phyloP scores from a whole-genome alignment of 352 stramenopile genomes.

The Globisporangium nunn region DNA sequence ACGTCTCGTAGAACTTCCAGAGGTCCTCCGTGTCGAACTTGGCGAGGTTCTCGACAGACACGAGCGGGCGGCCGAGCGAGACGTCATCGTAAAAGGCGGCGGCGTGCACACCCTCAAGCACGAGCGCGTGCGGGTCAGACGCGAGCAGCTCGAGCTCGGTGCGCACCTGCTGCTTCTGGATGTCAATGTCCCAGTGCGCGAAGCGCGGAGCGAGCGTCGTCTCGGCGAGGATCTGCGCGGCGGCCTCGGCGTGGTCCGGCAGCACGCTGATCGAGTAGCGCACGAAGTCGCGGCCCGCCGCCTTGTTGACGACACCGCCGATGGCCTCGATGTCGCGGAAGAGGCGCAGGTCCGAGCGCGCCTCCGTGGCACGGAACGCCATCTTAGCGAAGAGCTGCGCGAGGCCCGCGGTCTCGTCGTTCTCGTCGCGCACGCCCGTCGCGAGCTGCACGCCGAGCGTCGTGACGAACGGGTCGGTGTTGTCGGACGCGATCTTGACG shows the following conservation, averaged over 20 bases:
- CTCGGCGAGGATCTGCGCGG: slow-evolving; percentile 72
- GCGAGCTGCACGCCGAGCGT: slow-evolving; percentile 59
- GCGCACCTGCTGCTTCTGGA: slow-evolving; percentile 60
- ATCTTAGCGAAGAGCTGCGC: slow-evolving; percentile 80
- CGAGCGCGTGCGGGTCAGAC: slow-evolving; percentile 29
- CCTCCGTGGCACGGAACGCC: slow-evolving; percentile 71
- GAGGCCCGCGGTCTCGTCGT: slow-evolving; percentile 59
- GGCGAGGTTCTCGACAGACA: slow-evolving; percentile 46
- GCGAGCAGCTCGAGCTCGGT: slow-evolving; percentile 42
- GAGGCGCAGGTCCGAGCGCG: slow-evolving; percentile 71
- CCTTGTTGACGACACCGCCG: slow-evolving; percentile 53
- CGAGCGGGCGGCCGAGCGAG: slow-evolving; percentile 49
- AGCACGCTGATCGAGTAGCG: slow-evolving; percentile 74
- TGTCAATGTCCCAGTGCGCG: slow-evolving; percentile 68
- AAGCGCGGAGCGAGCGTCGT: slow-evolving; percentile 72
- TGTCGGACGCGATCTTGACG: slow-evolving; percentile 56
- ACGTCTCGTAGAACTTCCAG: slow-evolving; percentile 52
- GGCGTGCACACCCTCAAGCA: slow-evolving; percentile 57
- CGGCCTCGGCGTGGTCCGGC: slow-evolving; percentile 53
- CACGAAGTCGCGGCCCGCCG: slow-evolving; percentile 65
- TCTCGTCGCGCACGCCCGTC: slow-evolving; percentile 56
- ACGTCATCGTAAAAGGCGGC: slow-evolving; percentile 80
- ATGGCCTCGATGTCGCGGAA: slow-evolving; percentile 81
- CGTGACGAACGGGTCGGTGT: slow-evolving; percentile 33
- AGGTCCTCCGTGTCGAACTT: slow-evolving; percentile 41